Base-by-base conservation (phyloP, 2,329 filamentous ascomycete genomes). In the Colletotrichum caudatum region DNA sequence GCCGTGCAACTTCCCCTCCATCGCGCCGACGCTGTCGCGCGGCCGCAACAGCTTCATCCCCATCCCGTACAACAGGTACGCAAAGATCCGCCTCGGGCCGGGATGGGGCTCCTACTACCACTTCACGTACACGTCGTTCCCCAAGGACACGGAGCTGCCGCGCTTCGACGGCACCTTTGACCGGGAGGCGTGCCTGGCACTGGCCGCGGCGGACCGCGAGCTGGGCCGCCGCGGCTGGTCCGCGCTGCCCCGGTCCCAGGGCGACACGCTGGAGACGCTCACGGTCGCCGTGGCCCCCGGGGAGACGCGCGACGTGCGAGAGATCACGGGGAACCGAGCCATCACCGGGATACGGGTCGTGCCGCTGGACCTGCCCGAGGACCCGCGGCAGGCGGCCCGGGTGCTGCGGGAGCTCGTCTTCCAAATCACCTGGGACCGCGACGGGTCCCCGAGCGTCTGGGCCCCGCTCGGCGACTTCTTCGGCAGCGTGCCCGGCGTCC, bases 21-120 rank as follows among this genome's bases (percentile, higher is more conserved):
- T 71, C n/a, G 53, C 54, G 20, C 69, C 69, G 1, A 69, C 9
- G 11, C 29, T 71, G 46, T 71, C 69, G 2, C 65, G 69, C n/a
- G 69, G 69, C 2, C 69, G 69, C 23, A 71, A 71, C 33, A 53
- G 65, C 53, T 71, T 71, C 59, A 69, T 71, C 20, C 69, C 69
- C 29, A 71, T 71, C 48, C 69, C 69, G 1, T 71, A 71, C 46
- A 71, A 64, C 46, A 71, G 60, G 3, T 69, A 69, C 29, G 69
- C 69, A 1, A 69, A 71, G 59, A 18, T 71, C 29, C 65, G 69
- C 23, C 59, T 71, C 9, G 69, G 69, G 2, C 69, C 59, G 1
- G 65, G 58, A 11, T 71, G 69, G 69, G 69, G 69, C 5, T 44
- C 69, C 5, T 71, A 71, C 46, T 71, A 71, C 16, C 69, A 71